phyloP scores from a whole-genome alignment of 176 grass and related monocot genomes.

The Zoysia japonica region DNA sequence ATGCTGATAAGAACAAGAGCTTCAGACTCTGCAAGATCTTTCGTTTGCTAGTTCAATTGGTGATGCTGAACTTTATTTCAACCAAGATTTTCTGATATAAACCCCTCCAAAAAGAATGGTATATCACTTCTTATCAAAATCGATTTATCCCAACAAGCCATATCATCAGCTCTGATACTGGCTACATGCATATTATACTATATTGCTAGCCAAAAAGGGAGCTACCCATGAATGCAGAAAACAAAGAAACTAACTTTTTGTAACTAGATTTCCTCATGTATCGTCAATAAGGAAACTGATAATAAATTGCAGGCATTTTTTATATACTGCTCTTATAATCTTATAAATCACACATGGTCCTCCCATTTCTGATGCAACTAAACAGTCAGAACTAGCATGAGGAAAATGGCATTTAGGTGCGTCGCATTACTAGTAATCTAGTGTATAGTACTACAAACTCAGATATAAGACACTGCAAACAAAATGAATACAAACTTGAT shows the following conservation, averaged over 20 bases:
- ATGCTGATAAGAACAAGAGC: constrained; percentile 24
- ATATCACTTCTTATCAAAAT: not conserved
- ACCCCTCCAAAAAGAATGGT: not conserved
- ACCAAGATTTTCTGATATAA: not conserved
- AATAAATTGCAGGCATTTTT: not conserved
- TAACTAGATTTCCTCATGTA: not conserved
- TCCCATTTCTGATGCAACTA: not conserved
- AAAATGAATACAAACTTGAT: not conserved
- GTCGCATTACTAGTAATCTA: not conserved
- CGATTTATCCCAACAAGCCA: not conserved
- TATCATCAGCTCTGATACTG: no score
- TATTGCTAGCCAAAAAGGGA: not conserved
- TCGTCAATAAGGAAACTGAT: not conserved
- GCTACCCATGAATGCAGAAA: not conserved
- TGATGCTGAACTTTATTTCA: constrained; percentile 7
- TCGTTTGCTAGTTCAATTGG: not conserved
- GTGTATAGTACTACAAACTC: not conserved
- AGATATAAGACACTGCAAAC: not conserved
- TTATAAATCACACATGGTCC: not conserved
- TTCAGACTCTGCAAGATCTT: not conserved
- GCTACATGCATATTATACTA: not conserved
- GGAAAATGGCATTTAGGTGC: not conserved
- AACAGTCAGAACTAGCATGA: not conserved
- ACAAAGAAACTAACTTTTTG: not conserved
- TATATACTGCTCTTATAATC: not conserved